Base-by-base conservation (phyloP, 2,329 filamentous ascomycete genomes). In the Arachnomyces sp. region DNA sequence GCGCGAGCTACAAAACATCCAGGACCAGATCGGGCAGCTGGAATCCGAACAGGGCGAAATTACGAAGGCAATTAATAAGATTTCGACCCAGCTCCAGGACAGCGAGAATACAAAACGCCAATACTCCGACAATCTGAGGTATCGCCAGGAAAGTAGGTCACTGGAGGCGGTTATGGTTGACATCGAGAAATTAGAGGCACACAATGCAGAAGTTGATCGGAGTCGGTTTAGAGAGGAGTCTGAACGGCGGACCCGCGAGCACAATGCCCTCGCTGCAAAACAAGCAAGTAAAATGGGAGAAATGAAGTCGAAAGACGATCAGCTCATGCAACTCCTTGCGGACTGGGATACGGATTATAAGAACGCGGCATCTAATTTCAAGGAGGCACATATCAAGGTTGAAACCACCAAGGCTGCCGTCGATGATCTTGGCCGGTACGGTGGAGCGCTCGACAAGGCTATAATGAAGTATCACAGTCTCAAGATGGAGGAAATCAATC, bases 401-500 rank as follows among this genome's bases (percentile, higher is more conserved):
- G 86, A 81, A 66, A 93, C 89, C 1, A 95, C 87, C 36, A 93
- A 89, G 61, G 90, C 89, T 3, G 90, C 88, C 2, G 85, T 94
- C 40, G 87, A 94, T 42, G 92, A 98, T 58, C 70, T 98, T 28
- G 82, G 75, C 5, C 82, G 85, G 31, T 96, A 94, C 58, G 74
- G 79, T 32, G 73, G 77, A 7, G 92, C 92, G 6, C 74, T 98
- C 9, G 90, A 96, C 68, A 87, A 92, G 46, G 93, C 92, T 34
- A 93, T 98, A 56, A 95, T 98, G 86, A 86, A 85, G 55, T 98
- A 90, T 58, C 92, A 98, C 67, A 76, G 82, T 20, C 70, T 94
- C 58, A 98, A 98, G 71, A 98, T 98, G 92, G 85, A 92, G 52
- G 89, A 98, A 61, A 90, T 98, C 61, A 98, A 98, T 64, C 77